A percentile compares a stretch with the other conserved stretches of the same genome.
These are phyloP conservation scores for Graphilbum ipis-grandicollis DNA, from an alignment of 2,329 filamentous ascomycete genomes.

Conservation along the genomic window DNA sequence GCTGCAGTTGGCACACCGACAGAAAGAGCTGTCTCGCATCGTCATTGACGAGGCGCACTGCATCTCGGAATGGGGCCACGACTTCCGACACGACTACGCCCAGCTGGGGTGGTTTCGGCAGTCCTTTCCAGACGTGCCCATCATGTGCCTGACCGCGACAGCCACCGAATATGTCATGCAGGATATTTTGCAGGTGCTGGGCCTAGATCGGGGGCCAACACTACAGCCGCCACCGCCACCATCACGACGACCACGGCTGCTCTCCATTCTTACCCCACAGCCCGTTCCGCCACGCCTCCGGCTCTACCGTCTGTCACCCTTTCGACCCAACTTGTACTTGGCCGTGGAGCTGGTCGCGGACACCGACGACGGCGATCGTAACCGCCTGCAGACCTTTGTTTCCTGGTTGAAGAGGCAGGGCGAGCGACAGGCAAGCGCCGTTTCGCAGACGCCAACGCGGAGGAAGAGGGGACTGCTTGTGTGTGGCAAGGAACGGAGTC, in stretches of 20 bases:
- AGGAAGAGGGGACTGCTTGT: constrained; percentile 18
- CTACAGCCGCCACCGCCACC: constrained; percentile 1
- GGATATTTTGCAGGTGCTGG: constrained; percentile 67
- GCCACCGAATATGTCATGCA: constrained; percentile 64
- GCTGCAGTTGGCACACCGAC: constrained; percentile 55
- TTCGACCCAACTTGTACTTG: constrained; percentile 73
- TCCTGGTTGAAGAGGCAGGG: constrained; percentile 53
- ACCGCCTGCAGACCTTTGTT: constrained; percentile 54
- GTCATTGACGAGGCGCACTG: constrained; percentile 93
- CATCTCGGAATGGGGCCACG: constrained; percentile 95
- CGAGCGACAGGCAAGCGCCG: constrained; percentile 25
- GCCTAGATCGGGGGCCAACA: constrained; percentile 30
- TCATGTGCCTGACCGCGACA: constrained; percentile 86
- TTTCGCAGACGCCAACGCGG: constrained; percentile 42
- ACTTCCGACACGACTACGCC: constrained; percentile 88
- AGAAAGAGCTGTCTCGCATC: constrained; percentile 72
- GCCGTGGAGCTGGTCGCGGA: constrained; percentile 64
- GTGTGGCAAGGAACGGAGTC: too few relatives aligned
- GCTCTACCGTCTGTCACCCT: constrained; percentile 70
- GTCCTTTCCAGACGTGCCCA: constrained; percentile 67
- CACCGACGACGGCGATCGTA: constrained; percentile 47
- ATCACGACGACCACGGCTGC: not conserved
- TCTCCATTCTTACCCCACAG: too few relatives aligned
- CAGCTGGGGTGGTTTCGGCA: constrained; percentile 71
- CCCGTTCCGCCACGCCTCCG: too few relatives aligned